phyloP scores from a whole-genome alignment of 257 asterid genomes.

The Dorcoceras hygrometricum region DNA sequence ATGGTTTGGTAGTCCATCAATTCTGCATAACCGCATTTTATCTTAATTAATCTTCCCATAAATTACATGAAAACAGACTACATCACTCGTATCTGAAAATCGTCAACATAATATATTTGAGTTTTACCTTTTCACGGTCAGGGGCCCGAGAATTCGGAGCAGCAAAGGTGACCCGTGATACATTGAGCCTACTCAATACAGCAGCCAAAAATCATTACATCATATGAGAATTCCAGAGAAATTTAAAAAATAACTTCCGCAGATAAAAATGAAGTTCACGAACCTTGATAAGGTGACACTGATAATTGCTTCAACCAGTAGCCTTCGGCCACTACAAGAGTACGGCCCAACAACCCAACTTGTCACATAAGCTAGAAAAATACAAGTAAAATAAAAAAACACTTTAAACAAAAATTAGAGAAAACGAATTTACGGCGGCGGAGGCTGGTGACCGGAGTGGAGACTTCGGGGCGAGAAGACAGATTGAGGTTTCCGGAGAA shows the following conservation, averaged over 20 bases:
- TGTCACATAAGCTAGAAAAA: neutral
- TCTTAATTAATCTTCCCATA: slow-evolving; percentile 24
- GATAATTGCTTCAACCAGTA: slow-evolving; percentile 86
- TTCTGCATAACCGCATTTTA: slow-evolving; percentile 42
- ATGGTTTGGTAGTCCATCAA: slow-evolving; percentile 58
- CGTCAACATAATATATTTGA: slow-evolving; percentile 9
- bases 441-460: slow-evolving; percentile 94
- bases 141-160: slow-evolving; percentile 80
- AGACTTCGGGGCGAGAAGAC: slow-evolving; percentile 91
- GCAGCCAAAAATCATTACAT: neutral
- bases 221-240: neutral
- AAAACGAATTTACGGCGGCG: slow-evolving; percentile 61
- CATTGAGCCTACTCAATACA: slow-evolving; percentile 72
- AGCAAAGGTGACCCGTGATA: slow-evolving; percentile 92
- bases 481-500: slow-evolving; percentile 72
- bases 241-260: neutral
- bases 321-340: slow-evolving; percentile 79
- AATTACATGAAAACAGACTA: neutral
- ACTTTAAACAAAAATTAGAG: neutral
- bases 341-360: slow-evolving; percentile 3
- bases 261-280: slow-evolving; percentile 19
- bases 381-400: neutral
- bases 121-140: slow-evolving; percentile 56
- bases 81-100: slow-evolving; percentile 15
- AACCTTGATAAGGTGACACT: slow-evolving; percentile 90